Conservation (phyloP, 192 early-diverging fungal species). For the Haplosporangium gracile region DNA sequence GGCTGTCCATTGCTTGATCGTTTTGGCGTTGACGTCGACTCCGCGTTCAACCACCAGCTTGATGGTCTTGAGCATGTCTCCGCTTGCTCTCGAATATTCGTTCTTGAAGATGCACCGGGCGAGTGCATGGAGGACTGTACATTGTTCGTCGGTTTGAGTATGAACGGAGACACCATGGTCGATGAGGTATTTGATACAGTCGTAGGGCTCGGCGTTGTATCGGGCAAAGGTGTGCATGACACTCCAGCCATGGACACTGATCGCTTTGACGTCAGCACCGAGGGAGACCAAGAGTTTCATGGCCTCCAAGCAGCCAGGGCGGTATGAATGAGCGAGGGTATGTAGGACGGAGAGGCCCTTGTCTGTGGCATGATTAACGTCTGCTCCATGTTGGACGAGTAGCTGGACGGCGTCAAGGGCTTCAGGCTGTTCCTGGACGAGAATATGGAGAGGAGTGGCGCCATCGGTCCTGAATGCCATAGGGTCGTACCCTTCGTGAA, state of each 20-base stretch:
- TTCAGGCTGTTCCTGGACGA: constrained; percentile 53
- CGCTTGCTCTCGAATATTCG: constrained; percentile 47
- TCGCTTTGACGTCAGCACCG: constrained; percentile 73
- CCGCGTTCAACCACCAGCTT: constrained; percentile 65
- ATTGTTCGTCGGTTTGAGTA: constrained; percentile 72
- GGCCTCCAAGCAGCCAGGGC: constrained; percentile 71
- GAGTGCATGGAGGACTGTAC: constrained; percentile 78
- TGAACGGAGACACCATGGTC: constrained; percentile 68
- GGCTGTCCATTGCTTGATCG: constrained; percentile 61
- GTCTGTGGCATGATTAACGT: constrained; percentile 59
- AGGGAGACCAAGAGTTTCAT: constrained; percentile 65
- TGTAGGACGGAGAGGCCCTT: constrained; percentile 49
- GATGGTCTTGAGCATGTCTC: constrained; percentile 57
- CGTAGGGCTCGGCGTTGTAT: constrained; percentile 58
- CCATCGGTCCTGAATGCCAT: constrained; percentile 45
- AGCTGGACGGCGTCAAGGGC: constrained; percentile 55
- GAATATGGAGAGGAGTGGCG: constrained; percentile 45
- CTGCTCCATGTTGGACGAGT: constrained; percentile 67
- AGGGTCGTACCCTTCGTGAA: constrained; percentile 49
- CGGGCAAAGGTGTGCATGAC: constrained; percentile 61
- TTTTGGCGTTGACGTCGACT: constrained; percentile 68
- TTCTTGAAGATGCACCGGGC: constrained; percentile 54
- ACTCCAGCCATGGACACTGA: constrained; percentile 77
- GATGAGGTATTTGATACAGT: constrained; percentile 61
- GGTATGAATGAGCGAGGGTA: constrained; percentile 56